Evolutionary conservation across 805 yeast genomes (phyloP).

Genomic region (Metschnikowia anglica): DNA sequence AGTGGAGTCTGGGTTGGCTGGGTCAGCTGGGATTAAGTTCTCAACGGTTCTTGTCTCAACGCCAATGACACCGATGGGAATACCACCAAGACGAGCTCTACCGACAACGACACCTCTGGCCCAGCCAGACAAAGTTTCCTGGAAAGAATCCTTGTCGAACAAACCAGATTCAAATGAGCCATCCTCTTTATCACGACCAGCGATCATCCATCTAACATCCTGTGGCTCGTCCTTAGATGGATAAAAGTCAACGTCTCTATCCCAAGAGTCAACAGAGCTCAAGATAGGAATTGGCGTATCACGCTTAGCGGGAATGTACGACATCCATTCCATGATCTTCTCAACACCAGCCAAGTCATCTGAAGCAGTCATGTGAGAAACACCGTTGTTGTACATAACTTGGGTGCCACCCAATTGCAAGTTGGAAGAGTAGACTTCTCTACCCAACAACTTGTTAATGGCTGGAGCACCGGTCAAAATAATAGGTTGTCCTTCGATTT

Average conservation of each 20-base stretch:
- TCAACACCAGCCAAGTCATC: constrained; percentile 97
- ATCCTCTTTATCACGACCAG: constrained; percentile 68
- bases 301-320: constrained; percentile 90
- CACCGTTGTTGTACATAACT: constrained; percentile 98
- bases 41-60: constrained; percentile 92
- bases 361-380: constrained; percentile 93
- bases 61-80: constrained; percentile 96
- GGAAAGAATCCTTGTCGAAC: constrained; percentile 91
- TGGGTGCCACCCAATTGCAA: constrained; percentile 99
- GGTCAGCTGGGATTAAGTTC: constrained; percentile 93
- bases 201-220: constrained; percentile 94
- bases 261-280: constrained; percentile 85
- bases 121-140: constrained; percentile 97
- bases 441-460: constrained; percentile 91
- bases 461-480: constrained; percentile 99
- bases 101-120: constrained; percentile 98
- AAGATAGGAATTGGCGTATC: constrained; percentile 87
- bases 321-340: constrained; percentile 92
- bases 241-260: constrained; percentile 79
- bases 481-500: constrained; percentile 97
- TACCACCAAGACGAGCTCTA: constrained; percentile 98
- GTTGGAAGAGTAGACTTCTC: constrained; percentile 96
- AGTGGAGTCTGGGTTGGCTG: constrained; percentile 94
- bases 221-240: constrained; percentile 74
- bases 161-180: constrained; percentile 82